These are phyloP conservation scores for Peziza echinospora DNA, from an alignment of 495 filamentous ascomycete species.

Conservation along the genomic window DNA sequence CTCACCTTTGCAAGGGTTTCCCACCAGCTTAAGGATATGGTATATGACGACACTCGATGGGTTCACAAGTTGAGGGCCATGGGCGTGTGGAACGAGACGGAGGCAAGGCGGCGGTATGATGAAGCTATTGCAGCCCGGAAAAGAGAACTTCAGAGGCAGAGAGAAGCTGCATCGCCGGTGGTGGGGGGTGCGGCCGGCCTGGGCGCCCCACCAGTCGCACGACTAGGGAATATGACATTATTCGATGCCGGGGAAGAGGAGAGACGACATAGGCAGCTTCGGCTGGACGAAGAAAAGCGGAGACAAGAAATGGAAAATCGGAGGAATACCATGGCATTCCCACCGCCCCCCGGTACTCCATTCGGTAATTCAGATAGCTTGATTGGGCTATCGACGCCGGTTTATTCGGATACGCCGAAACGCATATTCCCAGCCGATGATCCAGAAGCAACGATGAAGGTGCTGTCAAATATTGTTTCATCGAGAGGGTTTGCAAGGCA, in stretches of 20 bases:
- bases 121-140: slow-evolving; percentile 41
- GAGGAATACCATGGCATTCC: slow-evolving; percentile 6
- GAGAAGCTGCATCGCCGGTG: slow-evolving; percentile 4
- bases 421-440: slow-evolving; percentile 26
- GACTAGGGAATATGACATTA: slow-evolving; percentile 27
- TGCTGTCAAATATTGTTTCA: slow-evolving; percentile 49
- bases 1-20: slow-evolving; percentile 73
- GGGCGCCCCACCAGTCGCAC: slow-evolving; percentile 12
- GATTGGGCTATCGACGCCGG: not conserved
- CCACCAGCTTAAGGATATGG: slow-evolving; percentile 86
- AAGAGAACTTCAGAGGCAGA: slow-evolving; percentile 34
- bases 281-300: slow-evolving; percentile 9
- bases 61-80: slow-evolving; percentile 61
- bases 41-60: slow-evolving; percentile 96
- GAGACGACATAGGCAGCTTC: slow-evolving; percentile 12
- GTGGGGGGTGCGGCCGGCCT: slow-evolving; percentile 1
- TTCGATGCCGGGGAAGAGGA: slow-evolving; percentile 50
- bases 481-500: slow-evolving; percentile 66
- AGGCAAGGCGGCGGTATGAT: slow-evolving; percentile 61
- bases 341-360: not conserved
- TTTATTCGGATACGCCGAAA: slow-evolving; percentile 14
- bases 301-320: slow-evolving; percentile 3
- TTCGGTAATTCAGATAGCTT: not conserved
- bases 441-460: slow-evolving; percentile 36
- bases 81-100: slow-evolving; percentile 78